These are phyloP conservation scores for Clarireedia hainanense DNA, from an alignment of 2,329 filamentous ascomycete species.

Conservation along the genomic window DNA sequence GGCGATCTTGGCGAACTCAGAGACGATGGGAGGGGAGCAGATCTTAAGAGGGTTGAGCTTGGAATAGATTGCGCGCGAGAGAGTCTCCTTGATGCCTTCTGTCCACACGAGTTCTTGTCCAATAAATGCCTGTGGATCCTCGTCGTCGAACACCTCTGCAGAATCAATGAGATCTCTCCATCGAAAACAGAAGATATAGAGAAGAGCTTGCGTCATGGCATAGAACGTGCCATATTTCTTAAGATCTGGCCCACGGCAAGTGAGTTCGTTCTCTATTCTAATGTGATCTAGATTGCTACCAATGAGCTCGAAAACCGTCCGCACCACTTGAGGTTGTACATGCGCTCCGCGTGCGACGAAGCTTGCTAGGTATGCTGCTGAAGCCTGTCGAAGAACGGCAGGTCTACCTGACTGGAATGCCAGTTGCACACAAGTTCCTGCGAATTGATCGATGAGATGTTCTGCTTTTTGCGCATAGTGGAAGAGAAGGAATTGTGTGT, in stretches of 20 bases:
- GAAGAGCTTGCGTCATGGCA: constrained; percentile 57
- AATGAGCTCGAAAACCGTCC: constrained; percentile 73
- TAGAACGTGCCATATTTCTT: constrained; percentile 63
- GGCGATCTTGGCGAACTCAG: constrained; percentile 83
- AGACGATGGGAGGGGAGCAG: constrained; percentile 82
- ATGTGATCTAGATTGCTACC: constrained; percentile 70
- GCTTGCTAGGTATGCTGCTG: constrained; percentile 86
- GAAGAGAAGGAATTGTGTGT: constrained; percentile 93
- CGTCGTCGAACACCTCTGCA: constrained; percentile 49
- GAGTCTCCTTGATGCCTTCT: constrained; percentile 61
- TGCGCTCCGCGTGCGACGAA: constrained; percentile 88
- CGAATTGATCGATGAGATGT: constrained; percentile 72
- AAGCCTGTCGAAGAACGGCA: constrained; percentile 69
- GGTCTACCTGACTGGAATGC: constrained; percentile 58
- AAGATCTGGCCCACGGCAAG: constrained; percentile 75
- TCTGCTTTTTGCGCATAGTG: constrained; percentile 84
- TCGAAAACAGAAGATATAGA: constrained; percentile 86
- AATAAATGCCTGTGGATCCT: constrained; percentile 51
- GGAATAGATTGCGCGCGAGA: constrained; percentile 74
- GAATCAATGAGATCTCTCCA: constrained; percentile 81
- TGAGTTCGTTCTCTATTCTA: constrained; percentile 61
- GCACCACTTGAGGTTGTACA: constrained; percentile 68
- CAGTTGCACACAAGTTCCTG: constrained; percentile 65
- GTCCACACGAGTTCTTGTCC: constrained; percentile 74
- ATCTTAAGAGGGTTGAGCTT: constrained; percentile 93